Conservation (phyloP, 2,329 filamentous ascomycete genomes). For the Ceratocystis colombiana region DNA sequence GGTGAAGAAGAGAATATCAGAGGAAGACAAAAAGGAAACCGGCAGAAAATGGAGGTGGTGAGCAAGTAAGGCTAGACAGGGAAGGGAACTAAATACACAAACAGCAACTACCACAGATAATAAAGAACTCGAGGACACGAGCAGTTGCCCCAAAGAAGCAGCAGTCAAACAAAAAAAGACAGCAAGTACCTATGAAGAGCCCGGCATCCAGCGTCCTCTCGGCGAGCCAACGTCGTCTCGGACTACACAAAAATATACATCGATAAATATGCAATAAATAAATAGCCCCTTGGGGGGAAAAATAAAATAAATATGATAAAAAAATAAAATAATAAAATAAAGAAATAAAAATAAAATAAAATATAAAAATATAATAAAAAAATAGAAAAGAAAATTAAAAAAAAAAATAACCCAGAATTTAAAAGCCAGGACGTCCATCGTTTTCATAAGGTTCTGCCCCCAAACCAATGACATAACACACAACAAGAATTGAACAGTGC, state of each 20-base stretch:
- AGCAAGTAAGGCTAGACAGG: conserved; percentile 9
- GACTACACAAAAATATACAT: not conserved
- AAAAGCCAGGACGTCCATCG: too few relatives aligned
- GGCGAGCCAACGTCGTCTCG: not conserved
- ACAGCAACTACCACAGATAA: conserved; percentile 20
- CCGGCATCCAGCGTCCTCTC: not conserved
- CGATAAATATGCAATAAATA: not conserved
- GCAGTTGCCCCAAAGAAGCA: not conserved
- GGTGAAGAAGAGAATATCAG: conserved; percentile 19
- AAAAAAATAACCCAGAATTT: not conserved
- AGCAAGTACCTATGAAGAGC: not conserved
- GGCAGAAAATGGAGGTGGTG: conserved; percentile 18
- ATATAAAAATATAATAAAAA: too few relatives aligned
- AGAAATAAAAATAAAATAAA: not conserved
- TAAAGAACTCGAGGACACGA: conserved; percentile 7
- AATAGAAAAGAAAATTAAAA: not conserved
- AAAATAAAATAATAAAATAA: not conserved
- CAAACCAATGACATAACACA: not conserved
- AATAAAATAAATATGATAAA: too few relatives aligned
- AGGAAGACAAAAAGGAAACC: conserved; percentile 17
- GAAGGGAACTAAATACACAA: conserved; percentile 7
- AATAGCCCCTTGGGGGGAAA: not conserved
- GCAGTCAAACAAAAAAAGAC: not conserved
- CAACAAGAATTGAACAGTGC: conserved; percentile 7
- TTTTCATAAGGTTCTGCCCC: not conserved